Evolutionary conservation across 2,329 filamentous ascomycete genomes (phyloP), one percentile per base, ranked within the genome.

Genomic region (Tricladium varicosporioides): DNA sequence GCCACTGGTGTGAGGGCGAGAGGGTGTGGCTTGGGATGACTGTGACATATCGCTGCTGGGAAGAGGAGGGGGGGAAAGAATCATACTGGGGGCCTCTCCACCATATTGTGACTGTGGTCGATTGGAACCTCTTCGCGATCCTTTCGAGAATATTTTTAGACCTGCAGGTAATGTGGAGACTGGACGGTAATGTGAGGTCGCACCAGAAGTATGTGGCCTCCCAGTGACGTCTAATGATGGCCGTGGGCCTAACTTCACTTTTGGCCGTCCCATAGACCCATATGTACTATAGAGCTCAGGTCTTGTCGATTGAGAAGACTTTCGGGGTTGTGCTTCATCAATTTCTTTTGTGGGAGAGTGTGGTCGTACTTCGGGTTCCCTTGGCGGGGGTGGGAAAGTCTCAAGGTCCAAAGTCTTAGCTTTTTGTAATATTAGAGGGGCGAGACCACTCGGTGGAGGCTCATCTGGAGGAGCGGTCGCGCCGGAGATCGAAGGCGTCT

Each of bases 211-310:
- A 74, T 87, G 78, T 47, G 82, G 80, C 48, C 58, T 85, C 82
- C 65, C 83, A 79, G 19, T 45, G 43, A 81, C 76, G 60, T 91
- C 87, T 44, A 86, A 70, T 2, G 91, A 93, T 22, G 92, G 92
- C 47, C 93, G 83, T 9, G 94, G 93, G 1, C 87, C 94, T 45
- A 96, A 82, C 73, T 95, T 97, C 55, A 96, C 86, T 71, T 95
- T 97, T 45, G 87, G 88, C 67, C 89, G 91, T 65, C 77, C 75
- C 63, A 78, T 79, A 16, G 60, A 43, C 31, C 73, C 70, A 61
- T 82, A 81, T 11, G 78, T 75, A 19, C 75, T 71, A 58, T 79
- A 80, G 33, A 80, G 65, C 10, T 86, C 82, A 5, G 76, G 73
- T 46, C 79, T 76, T 19, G 75, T 71, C 11, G 80, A 79, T 64